phyloP scores from a whole-genome alignment of 208 protist genomes.

The Tritrichomonas foetus region DNA sequence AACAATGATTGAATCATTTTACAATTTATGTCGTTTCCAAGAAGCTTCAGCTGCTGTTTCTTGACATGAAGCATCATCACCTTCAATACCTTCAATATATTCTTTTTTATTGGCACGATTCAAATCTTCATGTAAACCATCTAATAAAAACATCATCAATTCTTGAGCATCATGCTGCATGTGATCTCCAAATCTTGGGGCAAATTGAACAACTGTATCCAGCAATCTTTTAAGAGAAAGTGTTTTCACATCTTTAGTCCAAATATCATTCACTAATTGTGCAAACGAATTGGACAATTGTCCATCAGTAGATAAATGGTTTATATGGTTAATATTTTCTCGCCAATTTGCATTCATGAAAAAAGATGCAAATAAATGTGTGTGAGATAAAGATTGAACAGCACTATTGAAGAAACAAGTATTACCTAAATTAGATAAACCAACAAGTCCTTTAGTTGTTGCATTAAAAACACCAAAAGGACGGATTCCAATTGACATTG shows the following conservation, averaged over 20 bases:
- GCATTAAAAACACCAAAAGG: background rate
- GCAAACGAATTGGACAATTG: conserved; percentile 44
- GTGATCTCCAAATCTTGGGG: background rate
- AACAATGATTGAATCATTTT: background rate
- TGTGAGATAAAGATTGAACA: conserved; percentile 82
- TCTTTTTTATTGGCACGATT: conserved; percentile 64
- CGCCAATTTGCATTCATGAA: conserved; percentile 27
- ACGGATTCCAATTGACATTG: background rate
- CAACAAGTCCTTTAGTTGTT: conserved; percentile 46
- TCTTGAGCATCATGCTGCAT: conserved; percentile 56
- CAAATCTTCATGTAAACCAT: conserved; percentile 75
- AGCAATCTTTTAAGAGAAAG: conserved; percentile 42
- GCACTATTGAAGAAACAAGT: conserved; percentile 92
- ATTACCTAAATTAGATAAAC: conserved; percentile 85
- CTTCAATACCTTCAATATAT: conserved; percentile 49
- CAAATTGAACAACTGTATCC: conserved; percentile 30
- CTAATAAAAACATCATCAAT: conserved; percentile 68
- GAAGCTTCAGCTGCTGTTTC: background rate
- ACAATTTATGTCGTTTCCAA: background rate
- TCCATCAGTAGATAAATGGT: conserved; percentile 45
- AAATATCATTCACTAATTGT: conserved; percentile 44
- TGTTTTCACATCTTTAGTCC: background rate
- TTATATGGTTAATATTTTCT: conserved; percentile 44
- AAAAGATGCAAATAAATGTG: conserved; percentile 61
- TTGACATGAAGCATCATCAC: background rate